Evolutionary conservation across 2,329 filamentous ascomycete genomes (phyloP), one percentile per base, ranked within the genome.

Genomic region (Sordariomycetes sp.): DNA sequence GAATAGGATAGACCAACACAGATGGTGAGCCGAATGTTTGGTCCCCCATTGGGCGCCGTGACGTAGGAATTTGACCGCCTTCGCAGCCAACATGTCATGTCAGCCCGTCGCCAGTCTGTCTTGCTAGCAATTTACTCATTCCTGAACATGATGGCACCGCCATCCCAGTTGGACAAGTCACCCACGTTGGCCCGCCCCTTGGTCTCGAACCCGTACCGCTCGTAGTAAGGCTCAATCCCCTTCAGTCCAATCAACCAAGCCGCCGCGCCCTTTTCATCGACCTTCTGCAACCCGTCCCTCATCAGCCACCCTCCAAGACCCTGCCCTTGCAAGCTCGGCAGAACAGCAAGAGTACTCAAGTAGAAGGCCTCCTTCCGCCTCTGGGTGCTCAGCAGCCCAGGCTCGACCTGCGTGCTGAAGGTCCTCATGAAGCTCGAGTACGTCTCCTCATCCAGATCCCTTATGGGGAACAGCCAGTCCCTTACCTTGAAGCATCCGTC

Each of bases 121-220:
- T n/a, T n/a, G n/a, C n/a, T n/a, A n/a, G n/a, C n/a, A n/a, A n/a
- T n/a, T 9, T 28, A n/a, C 8, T 33, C 31, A 17, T 33, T 33
- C 32, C 51, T 48, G 26, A 58, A 56, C 58, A 61, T 61, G 39
- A 61, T 39, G 7, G 46, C 32, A 1, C 58, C 57, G 8, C 57
- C 57, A 19, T 56, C 47, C 57, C 57, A 61, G 18, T 46, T 43
- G 8, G 45, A 40, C 42, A 61, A 31, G 37, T 56, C 50, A 2
- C 54, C 57, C 16, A 58, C 48, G 32, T 60, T 60, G 10, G 48
- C 49, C 34, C 54, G 50, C 8, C 45, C 55, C 16, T 58, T 54
- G 38, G 55, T 47, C 8, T 42, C 39, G 34, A 59, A 61, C 0
- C 57, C 58, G 32, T 52, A 46, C 23, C 48, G 46, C 20, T 39